Base-by-base conservation (phyloP, 805 yeast genomes). In the Jamesozyma rosinii region DNA sequence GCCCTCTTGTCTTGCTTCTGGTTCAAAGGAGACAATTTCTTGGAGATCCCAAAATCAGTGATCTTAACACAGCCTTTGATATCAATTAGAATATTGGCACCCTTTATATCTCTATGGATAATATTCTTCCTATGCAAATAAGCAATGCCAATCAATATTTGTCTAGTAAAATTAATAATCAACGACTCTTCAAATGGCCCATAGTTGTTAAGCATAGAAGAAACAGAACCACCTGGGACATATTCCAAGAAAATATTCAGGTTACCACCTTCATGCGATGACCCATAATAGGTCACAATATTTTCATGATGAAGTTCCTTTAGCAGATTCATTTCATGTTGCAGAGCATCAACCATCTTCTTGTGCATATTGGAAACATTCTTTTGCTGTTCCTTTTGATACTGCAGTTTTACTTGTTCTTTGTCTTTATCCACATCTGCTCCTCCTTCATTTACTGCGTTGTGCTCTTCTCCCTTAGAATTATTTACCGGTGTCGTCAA, bases 251-350 rank as follows among this genome's bases (percentile, higher is more conserved):
- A 92, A 47, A 92, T 90, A 59, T 89, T 89, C 44, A 90, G 63
- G 48, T 69, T 71, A 31, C 74, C 70, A 9, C 78, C 79, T 52
- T 83, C 95, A 2, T 82, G 75, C 6, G 87, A 79, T 24, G 95
- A 85, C 0, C 98, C 98, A 38, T 83, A 72, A 60, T 92, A 92
- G 44, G 94, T 78, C 15, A 92, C 97, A 45, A 92, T 89, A 59
- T 92, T 88, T 46, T 83, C 90, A 63, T 92, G 98, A 49, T 86
- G 83, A 43, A 92, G 65, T 36, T 79, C 88, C 52, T 83, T 77
- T 40, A 92, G 67, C 37, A 92, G 62, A 35, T 71, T 67, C 78
- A 90, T 85, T 63, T 88, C 97, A 51, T 79, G 79, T 53, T 83
- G 86, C 46, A 87, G 63, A 0, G 95, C 94, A 49, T 82, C 87